phyloP scores from a whole-genome alignment of 2,329 filamentous ascomycete genomes.

The Penicillium sp. region DNA sequence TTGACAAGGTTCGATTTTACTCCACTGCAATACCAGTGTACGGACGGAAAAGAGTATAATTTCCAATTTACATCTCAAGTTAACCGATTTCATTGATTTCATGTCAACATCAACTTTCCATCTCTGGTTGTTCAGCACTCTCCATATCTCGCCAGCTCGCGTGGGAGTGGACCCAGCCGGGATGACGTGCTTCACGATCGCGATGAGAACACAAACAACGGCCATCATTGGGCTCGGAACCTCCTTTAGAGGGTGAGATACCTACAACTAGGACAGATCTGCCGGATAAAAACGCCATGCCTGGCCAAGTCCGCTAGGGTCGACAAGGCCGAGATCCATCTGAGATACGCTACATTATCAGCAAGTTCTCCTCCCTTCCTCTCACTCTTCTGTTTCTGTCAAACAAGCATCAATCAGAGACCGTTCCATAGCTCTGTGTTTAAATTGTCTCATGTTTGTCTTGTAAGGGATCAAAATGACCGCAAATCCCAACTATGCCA shows the following conservation, averaged over 20 bases:
- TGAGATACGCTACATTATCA: not conserved
- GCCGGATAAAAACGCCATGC: slow-evolving; percentile 2
- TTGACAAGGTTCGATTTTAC: too few relatives aligned
- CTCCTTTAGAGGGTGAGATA: not conserved
- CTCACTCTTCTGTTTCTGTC: not conserved
- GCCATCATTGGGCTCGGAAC: not conserved
- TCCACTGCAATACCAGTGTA: too few relatives aligned
- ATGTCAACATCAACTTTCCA: too few relatives aligned
- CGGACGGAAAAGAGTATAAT: too few relatives aligned
- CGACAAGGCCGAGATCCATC: not conserved
- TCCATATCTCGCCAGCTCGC: not conserved
- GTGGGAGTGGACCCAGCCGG: slow-evolving; percentile 1
- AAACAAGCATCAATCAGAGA: too few relatives aligned
- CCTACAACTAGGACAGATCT: not conserved
- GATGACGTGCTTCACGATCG: slow-evolving; percentile 21
- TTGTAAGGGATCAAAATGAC: slow-evolving; percentile 4
- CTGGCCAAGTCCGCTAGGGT: not conserved
- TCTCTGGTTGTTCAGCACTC: not conserved
- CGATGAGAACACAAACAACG: slow-evolving; percentile 18
- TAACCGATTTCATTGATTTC: not conserved
- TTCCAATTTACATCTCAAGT: not conserved
- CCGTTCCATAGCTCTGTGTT: not conserved
- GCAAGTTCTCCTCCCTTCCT: not conserved
- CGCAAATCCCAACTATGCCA: slow-evolving; percentile 3
- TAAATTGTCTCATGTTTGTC: too few relatives aligned